Evolutionary conservation across 2,329 filamentous ascomycete genomes (phyloP), one percentile per base, ranked within the genome.

Genomic region (Pseudogymnoascus verrucosus): DNA sequence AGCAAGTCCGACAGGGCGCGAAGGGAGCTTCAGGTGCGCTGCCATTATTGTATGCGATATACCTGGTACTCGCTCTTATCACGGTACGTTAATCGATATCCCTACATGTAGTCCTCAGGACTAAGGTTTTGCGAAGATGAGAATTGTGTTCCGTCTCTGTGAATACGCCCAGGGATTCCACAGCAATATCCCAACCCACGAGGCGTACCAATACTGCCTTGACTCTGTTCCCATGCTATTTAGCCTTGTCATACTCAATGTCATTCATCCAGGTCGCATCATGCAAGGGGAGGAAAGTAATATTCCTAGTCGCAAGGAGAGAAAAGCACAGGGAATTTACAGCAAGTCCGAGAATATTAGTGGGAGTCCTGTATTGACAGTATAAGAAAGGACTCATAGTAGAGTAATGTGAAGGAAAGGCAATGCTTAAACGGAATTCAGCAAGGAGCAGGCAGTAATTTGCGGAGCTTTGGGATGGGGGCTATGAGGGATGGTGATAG

Each of bases 81-180:
- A 73, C 74, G 0, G 68, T 77, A 64, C 62, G 71, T 68, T 36
- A 51, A 37, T n/a, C 34, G 28, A 26, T 62, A 23, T 23, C 42
- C 21, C 4, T 62, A 40, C 16, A 37, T 39, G 4, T 37, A 12
- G 12, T 19, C 34, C 26, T 7, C 6, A 12, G 39, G 14, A 19
- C 37, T 64, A 28, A 61, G 12, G 31, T 44, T 60, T 65, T 34
- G 64, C 62, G 23, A 64, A 74, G 73, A 65, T 77, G 14, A 79
- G 82, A 12, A 85, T 85, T 65, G 75, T 84, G 62, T 86, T 80
- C 71, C 79, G 84, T 2, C 73, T 86, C 1, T 69, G 76, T 16
- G 81, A 86, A 66, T 85, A 81, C 67, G 77, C 77, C 0, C 74
- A 74, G 0, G 80, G 78, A 0, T 68, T 77, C 34, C 67, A 72